Conservation (phyloP, 2,329 filamentous ascomycete species). For the Sporothrix schenckii region DNA sequence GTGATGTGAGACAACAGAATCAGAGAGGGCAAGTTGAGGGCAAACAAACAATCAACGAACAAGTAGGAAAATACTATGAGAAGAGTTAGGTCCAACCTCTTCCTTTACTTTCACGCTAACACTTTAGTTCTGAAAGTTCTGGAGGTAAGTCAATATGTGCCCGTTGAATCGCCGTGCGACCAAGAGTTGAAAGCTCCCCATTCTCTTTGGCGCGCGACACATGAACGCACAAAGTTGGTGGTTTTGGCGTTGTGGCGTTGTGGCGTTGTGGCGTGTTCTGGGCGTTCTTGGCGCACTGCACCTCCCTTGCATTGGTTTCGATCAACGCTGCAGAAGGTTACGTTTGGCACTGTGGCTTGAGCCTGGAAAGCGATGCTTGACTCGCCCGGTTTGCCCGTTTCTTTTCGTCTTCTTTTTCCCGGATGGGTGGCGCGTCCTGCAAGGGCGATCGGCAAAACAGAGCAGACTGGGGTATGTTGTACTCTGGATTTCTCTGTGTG, state of each 20-base stretch:
- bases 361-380: background rate
- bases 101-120: no score
- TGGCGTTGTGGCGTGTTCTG: background rate
- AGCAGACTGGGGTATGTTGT: background rate
- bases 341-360: background rate
- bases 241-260: background rate
- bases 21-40: background rate
- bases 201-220: no score
- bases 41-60: slow-evolving; percentile 4
- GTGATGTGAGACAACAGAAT: slow-evolving; percentile 10
- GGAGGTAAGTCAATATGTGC: background rate
- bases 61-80: background rate
- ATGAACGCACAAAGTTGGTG: no score
- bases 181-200: no score
- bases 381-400: background rate
- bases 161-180: background rate
- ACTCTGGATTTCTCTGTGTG: background rate
- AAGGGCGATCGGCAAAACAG: slow-evolving; percentile 3
- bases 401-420: background rate
- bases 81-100: background rate
- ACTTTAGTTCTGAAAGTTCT: no score
- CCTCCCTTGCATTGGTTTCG: background rate
- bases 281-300: background rate
- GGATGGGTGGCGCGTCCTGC: background rate
- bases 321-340: background rate